Conservation (phyloP, 805 yeast genomes). For the Kuraishia piskuri region DNA sequence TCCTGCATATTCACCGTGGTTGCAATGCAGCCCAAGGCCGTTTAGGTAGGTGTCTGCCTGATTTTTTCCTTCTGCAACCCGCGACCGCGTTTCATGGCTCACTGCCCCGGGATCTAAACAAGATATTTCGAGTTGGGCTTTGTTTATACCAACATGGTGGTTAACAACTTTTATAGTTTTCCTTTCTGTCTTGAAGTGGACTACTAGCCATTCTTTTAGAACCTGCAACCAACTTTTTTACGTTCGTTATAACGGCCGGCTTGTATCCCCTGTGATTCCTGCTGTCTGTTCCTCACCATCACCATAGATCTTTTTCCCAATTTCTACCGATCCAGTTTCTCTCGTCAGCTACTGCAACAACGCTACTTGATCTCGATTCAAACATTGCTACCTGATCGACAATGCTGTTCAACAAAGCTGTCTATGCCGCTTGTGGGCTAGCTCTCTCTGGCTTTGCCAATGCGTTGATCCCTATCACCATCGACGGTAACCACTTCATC, state of each 20-base stretch:
- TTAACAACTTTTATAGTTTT: too few species aligned
- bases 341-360: neutral
- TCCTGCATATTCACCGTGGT: neutral
- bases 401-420: neutral
- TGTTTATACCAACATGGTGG: neutral
- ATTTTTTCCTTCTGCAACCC: neutral
- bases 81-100: neutral
- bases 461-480: conserved; percentile 51
- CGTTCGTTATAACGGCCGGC: too few species aligned
- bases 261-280: too few species aligned
- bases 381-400: neutral
- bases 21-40: neutral
- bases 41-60: neutral
- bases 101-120: neutral
- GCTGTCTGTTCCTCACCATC: too few species aligned
- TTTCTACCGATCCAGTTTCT: too few species aligned
- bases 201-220: too few species aligned
- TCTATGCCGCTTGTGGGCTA: neutral
- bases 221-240: too few species aligned
- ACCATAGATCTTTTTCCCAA: too few species aligned
- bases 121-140: neutral
- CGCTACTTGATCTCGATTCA: too few species aligned
- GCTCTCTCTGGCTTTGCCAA: conserved; percentile 5
- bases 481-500: conserved; percentile 51
- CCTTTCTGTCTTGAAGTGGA: too few species aligned